A percentile compares a stretch with the other conserved stretches of the same genome.
Evolutionary conservation across 1,139 yeast genomes (phyloP).

Genomic region (Eremothecium coryli): DNA sequence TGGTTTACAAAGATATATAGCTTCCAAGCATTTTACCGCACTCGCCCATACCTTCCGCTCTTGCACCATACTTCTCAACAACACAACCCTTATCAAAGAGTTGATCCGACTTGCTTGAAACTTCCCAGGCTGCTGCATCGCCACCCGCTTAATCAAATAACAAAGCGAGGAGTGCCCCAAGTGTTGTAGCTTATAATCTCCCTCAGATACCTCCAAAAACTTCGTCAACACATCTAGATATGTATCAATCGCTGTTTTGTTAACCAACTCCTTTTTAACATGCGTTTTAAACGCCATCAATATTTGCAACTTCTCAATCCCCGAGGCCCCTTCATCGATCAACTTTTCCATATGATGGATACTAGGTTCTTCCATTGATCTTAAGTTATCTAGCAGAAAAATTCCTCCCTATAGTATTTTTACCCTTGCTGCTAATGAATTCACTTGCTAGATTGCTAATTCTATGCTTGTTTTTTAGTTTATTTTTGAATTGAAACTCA

Average conservation of each 20-base stretch:
- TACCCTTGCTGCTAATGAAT: no score
- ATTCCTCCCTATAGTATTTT: no score
- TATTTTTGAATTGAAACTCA: no score
- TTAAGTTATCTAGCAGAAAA: no score
- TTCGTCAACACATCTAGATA: slow-evolving; percentile 44
- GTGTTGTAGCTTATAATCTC: slow-evolving; percentile 37
- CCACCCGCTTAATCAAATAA: slow-evolving; percentile 66
- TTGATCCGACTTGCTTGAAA: slow-evolving; percentile 32
- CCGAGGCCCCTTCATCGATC: slow-evolving; percentile 9
- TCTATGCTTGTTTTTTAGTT: no score
- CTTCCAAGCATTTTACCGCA: slow-evolving; percentile 26
- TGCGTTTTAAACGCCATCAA: slow-evolving; percentile 53
- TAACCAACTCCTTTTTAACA: slow-evolving; percentile 58
- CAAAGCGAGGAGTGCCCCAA: slow-evolving; percentile 60
- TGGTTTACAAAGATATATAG: slow-evolving; percentile 25
- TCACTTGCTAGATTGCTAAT: no score
- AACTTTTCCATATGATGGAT: slow-evolving; percentile 8
- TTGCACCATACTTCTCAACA: slow-evolving; percentile 16
- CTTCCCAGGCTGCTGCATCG: slow-evolving; percentile 57
- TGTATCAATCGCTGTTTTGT: slow-evolving; percentile 41
- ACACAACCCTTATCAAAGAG: slow-evolving; percentile 6
- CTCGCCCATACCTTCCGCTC: slow-evolving; percentile 26
- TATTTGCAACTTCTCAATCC: slow-evolving; percentile 33
- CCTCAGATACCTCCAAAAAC: slow-evolving; percentile 38
- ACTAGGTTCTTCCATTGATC: slow-evolving; percentile 4